Conservation (phyloP, 2,329 filamentous ascomycete species). For the Zopfia rhizophila region DNA sequence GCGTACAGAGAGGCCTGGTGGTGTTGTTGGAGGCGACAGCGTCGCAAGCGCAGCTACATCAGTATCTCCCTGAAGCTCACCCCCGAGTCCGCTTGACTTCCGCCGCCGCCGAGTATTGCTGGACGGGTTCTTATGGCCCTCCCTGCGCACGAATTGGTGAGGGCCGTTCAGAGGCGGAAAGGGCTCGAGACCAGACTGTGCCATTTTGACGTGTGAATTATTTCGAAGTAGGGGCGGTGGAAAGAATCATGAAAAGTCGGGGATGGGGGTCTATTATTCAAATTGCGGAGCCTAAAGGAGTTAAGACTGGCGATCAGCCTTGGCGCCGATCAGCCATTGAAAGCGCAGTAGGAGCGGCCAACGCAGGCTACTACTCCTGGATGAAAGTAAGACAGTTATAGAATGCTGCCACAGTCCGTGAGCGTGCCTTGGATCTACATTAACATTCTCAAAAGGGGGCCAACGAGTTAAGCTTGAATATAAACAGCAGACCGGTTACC, state of each 20-base stretch:
- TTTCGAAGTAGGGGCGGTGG: background rate
- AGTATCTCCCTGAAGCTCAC: slow-evolving; percentile 64
- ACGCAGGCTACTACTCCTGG: background rate
- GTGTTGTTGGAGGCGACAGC: slow-evolving; percentile 36
- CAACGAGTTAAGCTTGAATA: too few species aligned
- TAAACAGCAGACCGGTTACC: too few species aligned
- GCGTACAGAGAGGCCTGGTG: slow-evolving; percentile 32
- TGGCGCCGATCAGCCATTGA: background rate
- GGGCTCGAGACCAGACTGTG: slow-evolving; percentile 36
- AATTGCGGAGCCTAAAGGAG: slow-evolving; percentile 5
- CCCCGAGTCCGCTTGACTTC: slow-evolving; percentile 61
- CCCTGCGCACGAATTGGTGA: slow-evolving; percentile 10
- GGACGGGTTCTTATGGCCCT: slow-evolving; percentile 19
- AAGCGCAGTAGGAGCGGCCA: background rate
- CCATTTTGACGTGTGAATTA: slow-evolving; percentile 16
- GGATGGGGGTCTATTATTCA: too few species aligned
- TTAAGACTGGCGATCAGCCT: background rate
- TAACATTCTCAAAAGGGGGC: too few species aligned
- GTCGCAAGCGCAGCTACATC: slow-evolving; percentile 63
- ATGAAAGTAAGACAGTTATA: background rate
- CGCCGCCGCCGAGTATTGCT: slow-evolving; percentile 46
- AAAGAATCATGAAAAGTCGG: background rate
- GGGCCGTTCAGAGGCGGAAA: slow-evolving; percentile 41
- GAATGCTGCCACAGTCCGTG: too few species aligned
- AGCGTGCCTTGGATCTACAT: too few species aligned